A percentile compares a stretch with the other conserved stretches of the same genome.
Evolutionary conservation across 202 grass and related monocot species (phyloP).

Genomic region (Zoysia matrella): DNA sequence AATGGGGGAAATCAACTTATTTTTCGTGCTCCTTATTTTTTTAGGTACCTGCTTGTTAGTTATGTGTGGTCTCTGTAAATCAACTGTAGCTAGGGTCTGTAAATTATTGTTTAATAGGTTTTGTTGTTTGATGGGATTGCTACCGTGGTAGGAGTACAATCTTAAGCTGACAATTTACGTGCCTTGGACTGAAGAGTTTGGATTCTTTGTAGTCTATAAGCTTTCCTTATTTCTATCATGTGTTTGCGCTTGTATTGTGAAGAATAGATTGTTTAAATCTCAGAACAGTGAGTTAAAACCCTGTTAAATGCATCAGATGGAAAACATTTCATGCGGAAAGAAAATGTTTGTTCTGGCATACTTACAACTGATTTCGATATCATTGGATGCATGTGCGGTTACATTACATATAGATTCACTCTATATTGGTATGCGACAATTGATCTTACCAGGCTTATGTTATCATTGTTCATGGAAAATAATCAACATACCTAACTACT

Average conservation of each 20-base stretch:
- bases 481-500: not conserved
- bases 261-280: not conserved
- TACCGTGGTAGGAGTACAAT: not conserved
- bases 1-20: slow-evolving; percentile 10
- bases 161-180: slow-evolving; percentile 8
- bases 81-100: too few relatives aligned
- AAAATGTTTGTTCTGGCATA: not conserved
- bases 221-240: not conserved
- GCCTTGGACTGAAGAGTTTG: not conserved
- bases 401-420: not conserved
- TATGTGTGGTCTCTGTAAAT: not conserved
- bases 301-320: not conserved
- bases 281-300: not conserved
- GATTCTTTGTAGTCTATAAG: not conserved
- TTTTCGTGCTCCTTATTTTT: not conserved
- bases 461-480: not conserved
- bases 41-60: not conserved
- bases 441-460: not conserved
- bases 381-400: not conserved
- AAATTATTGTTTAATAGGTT: too few relatives aligned
- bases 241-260: not conserved
- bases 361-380: not conserved
- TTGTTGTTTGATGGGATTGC: slow-evolving; percentile 1
- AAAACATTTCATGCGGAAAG: not conserved
- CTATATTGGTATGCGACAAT: not conserved